Evolutionary conservation across 1,284 basidiomycete species (phyloP).

Genomic region (Boletus mariae): DNA sequence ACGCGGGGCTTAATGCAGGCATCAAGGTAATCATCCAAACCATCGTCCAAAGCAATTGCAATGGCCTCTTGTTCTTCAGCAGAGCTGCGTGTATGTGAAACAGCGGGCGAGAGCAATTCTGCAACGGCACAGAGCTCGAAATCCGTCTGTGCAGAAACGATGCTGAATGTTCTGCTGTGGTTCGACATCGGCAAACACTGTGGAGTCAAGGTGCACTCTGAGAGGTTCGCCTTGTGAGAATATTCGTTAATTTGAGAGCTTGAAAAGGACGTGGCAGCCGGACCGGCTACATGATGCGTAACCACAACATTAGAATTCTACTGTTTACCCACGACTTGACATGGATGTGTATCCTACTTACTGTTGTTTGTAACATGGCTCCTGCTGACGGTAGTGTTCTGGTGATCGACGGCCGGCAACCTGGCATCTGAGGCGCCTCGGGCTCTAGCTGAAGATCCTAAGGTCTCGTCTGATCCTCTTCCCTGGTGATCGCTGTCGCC

Average conservation of each 20-base stretch:
- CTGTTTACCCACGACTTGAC: constrained; percentile 19
- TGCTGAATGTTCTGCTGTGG: constrained; percentile 28
- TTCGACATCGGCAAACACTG: constrained; percentile 17
- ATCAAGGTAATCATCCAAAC: constrained; percentile 30
- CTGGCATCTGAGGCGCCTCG: constrained; percentile 46
- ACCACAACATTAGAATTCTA: constrained; percentile 26
- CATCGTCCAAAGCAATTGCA: constrained; percentile 28
- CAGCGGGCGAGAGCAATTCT: constrained; percentile 34
- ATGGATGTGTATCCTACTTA: constrained; percentile 25
- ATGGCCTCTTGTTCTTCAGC: constrained; percentile 31
- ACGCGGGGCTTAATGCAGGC: constrained; percentile 10
- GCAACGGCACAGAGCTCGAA: constrained; percentile 37
- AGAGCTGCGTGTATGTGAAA: constrained; percentile 21
- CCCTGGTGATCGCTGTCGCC: constrained; percentile 40
- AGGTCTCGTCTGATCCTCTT: constrained; percentile 34
- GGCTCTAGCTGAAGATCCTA: constrained; percentile 41
- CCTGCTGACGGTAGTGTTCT: constrained; percentile 17
- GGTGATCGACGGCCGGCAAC: constrained; percentile 23
- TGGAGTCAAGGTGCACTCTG: constrained; percentile 25
- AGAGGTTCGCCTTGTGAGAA: constrained; percentile 25
- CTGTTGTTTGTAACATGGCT: constrained; percentile 23
- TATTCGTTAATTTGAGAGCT: constrained; percentile 13
- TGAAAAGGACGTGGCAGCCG: constrained; percentile 11
- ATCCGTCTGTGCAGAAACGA: constrained; percentile 37
- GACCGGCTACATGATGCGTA: constrained; percentile 17